Conservation (phyloP, 2,329 filamentous ascomycete species). For the Elsinoe fawcettii region DNA sequence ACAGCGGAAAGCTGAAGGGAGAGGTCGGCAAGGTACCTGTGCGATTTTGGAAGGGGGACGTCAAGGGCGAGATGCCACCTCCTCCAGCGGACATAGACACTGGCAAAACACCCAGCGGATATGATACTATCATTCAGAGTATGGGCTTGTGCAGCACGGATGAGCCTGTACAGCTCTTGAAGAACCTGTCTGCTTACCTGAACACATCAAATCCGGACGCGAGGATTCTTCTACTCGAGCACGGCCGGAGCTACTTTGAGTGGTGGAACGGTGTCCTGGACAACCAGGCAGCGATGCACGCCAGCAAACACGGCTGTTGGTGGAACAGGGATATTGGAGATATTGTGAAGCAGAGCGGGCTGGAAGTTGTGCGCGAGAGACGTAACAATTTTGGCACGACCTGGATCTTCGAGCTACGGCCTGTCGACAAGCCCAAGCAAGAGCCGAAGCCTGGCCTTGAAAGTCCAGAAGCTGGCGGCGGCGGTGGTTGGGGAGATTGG, state of each 20-base stretch:
- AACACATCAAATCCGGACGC: constrained; percentile 36
- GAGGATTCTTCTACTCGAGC: constrained; percentile 43
- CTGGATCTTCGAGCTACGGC: constrained; percentile 43
- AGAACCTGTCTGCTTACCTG: constrained; percentile 35
- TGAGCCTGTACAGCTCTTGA: constrained; percentile 37
- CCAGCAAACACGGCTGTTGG: constrained; percentile 45
- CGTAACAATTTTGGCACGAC: constrained; percentile 44
- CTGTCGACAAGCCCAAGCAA: constrained; percentile 18
- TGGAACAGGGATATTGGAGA: constrained; percentile 46
- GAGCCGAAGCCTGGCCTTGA: neutral
- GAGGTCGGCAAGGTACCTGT: constrained; percentile 18
- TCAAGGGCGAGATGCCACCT: constrained; percentile 36
- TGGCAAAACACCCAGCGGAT: constrained; percentile 29
- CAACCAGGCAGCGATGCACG: constrained; percentile 39
- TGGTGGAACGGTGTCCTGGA: constrained; percentile 44
- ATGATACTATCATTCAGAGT: constrained; percentile 45
- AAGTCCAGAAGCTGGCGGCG: neutral
- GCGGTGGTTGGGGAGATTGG: constrained; percentile 11
- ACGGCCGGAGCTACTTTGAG: constrained; percentile 40
- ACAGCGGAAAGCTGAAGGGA: constrained; percentile 16
- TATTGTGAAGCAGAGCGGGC: constrained; percentile 40
- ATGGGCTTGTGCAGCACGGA: constrained; percentile 46
- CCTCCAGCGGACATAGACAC: constrained; percentile 26
- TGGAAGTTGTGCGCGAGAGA: constrained; percentile 40
- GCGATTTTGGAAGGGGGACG: constrained; percentile 39